A percentile compares a stretch with the other conserved stretches of the same genome.
Conservation (phyloP, 495 filamentous ascomycete species). For the Xylaria castorea region DNA sequence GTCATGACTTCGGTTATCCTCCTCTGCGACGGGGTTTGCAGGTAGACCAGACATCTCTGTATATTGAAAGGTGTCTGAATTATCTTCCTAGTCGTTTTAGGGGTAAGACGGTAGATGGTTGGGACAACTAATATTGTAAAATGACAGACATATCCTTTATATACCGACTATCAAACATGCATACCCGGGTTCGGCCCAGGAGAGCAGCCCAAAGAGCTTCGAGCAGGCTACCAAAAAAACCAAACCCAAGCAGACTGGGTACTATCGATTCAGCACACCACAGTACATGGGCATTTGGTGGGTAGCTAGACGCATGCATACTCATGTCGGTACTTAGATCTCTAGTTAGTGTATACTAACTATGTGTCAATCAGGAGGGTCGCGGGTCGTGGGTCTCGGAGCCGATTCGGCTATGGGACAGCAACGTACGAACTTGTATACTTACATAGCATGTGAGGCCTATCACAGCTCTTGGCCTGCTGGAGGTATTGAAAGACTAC, state of each 20-base stretch:
- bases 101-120: background rate
- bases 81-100: background rate
- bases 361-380: no score
- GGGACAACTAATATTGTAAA: background rate
- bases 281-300: background rate
- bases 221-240: background rate
- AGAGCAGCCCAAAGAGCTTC: background rate
- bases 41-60: slow-evolving; percentile 8
- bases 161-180: background rate
- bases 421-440: background rate
- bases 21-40: background rate
- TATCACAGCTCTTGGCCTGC: background rate
- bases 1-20: background rate
- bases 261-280: background rate
- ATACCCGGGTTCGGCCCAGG: slow-evolving; percentile 2
- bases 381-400: slow-evolving; percentile 9
- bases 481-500: background rate
- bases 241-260: background rate
- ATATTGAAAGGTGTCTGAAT: background rate
- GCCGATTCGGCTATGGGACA: slow-evolving; percentile 17
- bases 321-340: background rate
- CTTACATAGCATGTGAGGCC: background rate
- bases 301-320: background rate
- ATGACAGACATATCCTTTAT: background rate
- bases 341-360: background rate